Evolutionary conservation across 306 rosid species (phyloP).

Genomic region (Hylodesmum podocarpum): DNA sequence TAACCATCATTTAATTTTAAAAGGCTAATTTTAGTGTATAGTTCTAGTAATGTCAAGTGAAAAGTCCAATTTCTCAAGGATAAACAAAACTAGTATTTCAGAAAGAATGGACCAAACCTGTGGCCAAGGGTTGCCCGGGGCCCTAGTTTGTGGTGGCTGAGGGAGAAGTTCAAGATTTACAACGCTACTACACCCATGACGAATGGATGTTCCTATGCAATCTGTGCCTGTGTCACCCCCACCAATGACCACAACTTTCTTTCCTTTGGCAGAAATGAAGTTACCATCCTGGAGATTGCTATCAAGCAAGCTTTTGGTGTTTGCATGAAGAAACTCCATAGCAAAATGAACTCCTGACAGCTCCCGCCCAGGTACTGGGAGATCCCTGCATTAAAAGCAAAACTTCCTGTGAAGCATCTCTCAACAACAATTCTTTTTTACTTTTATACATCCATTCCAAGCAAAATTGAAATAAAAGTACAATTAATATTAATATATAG

Average conservation of each 20-base stretch:
- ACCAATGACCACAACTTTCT: constrained; percentile 11
- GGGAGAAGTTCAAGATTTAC: constrained; percentile 5
- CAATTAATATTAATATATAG: neutral
- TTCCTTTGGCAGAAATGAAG: constrained; percentile 4
- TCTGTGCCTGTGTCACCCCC: constrained; percentile 27
- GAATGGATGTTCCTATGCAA: constrained; percentile 92
- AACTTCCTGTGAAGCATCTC: neutral
- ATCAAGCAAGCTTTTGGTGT: constrained; percentile 96
- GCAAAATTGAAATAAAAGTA: neutral
- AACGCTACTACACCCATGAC: neutral
- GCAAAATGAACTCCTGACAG: constrained; percentile 72
- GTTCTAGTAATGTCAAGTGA: neutral
- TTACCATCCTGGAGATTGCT: constrained; percentile 48
- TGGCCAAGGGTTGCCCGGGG: constrained; percentile 4
- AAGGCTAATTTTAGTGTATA: neutral
- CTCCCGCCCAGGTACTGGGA: constrained; percentile 6
- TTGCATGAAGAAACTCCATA: constrained; percentile 93
- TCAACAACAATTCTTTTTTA: neutral
- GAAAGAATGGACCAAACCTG: constrained; percentile 6
- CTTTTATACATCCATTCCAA: neutral
- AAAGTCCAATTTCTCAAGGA: neutral
- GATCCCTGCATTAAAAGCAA: neutral
- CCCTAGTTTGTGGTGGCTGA: constrained; percentile 6
- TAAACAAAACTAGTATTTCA: neutral
- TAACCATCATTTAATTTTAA: neutral